These are phyloP conservation scores for Verticillium dahliae DNA, from an alignment of 2,329 filamentous ascomycete species.

Conservation along the genomic window DNA sequence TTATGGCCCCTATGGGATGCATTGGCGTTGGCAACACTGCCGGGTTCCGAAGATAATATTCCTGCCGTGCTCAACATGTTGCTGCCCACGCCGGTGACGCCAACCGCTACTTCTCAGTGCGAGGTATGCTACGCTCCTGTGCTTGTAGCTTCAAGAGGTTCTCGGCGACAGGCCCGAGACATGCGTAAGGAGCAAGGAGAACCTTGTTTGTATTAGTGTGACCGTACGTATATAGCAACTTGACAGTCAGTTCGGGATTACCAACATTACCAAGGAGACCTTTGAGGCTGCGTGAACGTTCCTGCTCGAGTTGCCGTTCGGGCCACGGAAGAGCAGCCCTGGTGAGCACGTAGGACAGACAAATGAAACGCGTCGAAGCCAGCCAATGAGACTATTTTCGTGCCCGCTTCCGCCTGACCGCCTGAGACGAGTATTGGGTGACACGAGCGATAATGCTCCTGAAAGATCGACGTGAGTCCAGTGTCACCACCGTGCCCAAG, in stretches of 20 bases:
- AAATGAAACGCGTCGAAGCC: neutral
- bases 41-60: too few species aligned
- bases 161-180: neutral
- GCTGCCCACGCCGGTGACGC: too few species aligned
- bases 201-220: too few species aligned
- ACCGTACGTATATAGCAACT: too few species aligned
- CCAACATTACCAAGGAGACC: too few species aligned
- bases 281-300: too few species aligned
- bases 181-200: too few species aligned
- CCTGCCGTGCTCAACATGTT: too few species aligned
- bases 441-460: conserved; percentile 1
- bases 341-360: too few species aligned
- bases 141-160: neutral
- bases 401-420: neutral
- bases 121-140: neutral
- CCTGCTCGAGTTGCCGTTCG: neutral
- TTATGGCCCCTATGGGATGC: too few species aligned
- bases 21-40: too few species aligned
- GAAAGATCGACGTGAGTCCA: neutral
- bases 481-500: neutral
- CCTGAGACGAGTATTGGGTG: neutral
- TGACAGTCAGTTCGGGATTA: too few species aligned
- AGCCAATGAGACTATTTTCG: neutral
- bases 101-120: neutral
- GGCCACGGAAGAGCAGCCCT: neutral